These are phyloP conservation scores for Oryza australiensis DNA, from an alignment of 176 grass and related monocot genomes.

Conservation along the genomic window DNA sequence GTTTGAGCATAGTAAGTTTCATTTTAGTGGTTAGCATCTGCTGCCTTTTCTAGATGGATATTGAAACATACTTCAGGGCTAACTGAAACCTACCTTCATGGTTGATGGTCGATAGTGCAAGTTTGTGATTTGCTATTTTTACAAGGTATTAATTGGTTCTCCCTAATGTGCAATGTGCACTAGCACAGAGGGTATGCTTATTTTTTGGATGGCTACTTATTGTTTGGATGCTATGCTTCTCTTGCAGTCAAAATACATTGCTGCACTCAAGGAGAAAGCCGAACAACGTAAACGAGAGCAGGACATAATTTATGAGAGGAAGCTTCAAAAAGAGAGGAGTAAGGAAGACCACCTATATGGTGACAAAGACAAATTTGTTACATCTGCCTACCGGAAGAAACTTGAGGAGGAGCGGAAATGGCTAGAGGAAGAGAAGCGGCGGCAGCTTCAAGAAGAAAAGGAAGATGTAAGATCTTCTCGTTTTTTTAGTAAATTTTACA, in stretches of 20 bases:
- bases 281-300: conserved; percentile 85
- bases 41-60: neutral
- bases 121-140: neutral
- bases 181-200: no score
- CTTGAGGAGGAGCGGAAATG: conserved; percentile 85
- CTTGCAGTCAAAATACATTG: conserved; percentile 93
- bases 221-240: conserved; percentile 14
- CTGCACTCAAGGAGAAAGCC: conserved; percentile 77
- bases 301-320: conserved; percentile 93
- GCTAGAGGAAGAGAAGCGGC: conserved; percentile 81
- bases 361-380: conserved; percentile 94
- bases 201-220: neutral
- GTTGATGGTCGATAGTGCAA: neutral
- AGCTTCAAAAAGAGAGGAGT: conserved; percentile 91
- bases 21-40: conserved; percentile 11
- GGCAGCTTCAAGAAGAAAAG: conserved; percentile 70
- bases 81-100: neutral
- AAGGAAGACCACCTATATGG: conserved; percentile 86
- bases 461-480: conserved; percentile 78
- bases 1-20: neutral
- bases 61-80: neutral
- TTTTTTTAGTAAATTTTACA: no score
- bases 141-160: neutral
- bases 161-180: neutral
- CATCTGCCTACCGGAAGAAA: conserved; percentile 91